These are phyloP conservation scores for Macrophomina pseudophaseolina DNA, from an alignment of 2,329 filamentous ascomycete species.

Conservation along the genomic window DNA sequence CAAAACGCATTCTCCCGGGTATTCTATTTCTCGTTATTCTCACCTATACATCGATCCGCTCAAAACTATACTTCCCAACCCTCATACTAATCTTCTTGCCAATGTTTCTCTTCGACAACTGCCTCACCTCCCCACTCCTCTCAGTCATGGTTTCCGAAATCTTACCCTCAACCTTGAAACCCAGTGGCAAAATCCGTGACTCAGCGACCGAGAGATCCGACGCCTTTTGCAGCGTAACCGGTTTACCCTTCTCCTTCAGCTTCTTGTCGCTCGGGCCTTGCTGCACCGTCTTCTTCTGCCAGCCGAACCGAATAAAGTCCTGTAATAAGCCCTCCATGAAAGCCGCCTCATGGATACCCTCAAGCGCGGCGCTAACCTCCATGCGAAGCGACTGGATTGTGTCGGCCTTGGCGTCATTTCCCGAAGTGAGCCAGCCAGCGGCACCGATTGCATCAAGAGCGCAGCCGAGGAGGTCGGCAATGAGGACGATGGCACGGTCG, in stretches of 20 bases:
- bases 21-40: neutral
- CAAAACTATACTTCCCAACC: slow-evolving; percentile 81
- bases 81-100: slow-evolving; percentile 79
- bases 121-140: slow-evolving; percentile 71
- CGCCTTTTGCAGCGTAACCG: slow-evolving; percentile 41
- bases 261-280: neutral
- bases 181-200: slow-evolving; percentile 68
- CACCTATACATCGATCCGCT: slow-evolving; percentile 62
- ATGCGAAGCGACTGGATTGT: slow-evolving; percentile 69
- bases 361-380: slow-evolving; percentile 73
- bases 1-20: neutral
- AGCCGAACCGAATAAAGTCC: slow-evolving; percentile 68
- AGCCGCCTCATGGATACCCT: slow-evolving; percentile 72
- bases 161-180: slow-evolving; percentile 65
- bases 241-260: slow-evolving; percentile 52
- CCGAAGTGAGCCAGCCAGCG: slow-evolving; percentile 69
- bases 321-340: slow-evolving; percentile 68
- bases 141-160: slow-evolving; percentile 61
- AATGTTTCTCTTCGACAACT: slow-evolving; percentile 73
- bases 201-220: slow-evolving; percentile 28
- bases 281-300: slow-evolving; percentile 39
- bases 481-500: slow-evolving; percentile 71
- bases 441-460: slow-evolving; percentile 78
- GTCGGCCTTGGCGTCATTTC: slow-evolving; percentile 63
- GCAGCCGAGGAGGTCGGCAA: slow-evolving; percentile 72